phyloP scores from a whole-genome alignment of 805 yeast species.

The Nadsonia fulvescens region DNA sequence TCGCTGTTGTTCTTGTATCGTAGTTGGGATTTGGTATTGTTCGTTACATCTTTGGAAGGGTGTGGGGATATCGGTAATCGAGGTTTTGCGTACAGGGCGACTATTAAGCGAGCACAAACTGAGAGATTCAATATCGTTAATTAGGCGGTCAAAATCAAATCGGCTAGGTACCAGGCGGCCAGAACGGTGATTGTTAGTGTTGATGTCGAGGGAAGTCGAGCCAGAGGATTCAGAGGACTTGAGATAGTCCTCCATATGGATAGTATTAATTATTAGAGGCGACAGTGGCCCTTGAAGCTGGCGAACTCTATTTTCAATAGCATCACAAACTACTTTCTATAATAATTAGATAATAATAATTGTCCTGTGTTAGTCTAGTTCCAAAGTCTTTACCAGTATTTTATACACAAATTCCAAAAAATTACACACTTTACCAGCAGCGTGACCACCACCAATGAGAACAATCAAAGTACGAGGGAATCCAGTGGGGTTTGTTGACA shows the following conservation, averaged over 20 bases:
- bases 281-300: no score
- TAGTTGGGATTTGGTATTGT: slow-evolving; percentile 1
- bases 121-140: slow-evolving; percentile 8
- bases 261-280: slow-evolving; percentile 13
- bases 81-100: slow-evolving; percentile 2
- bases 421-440: slow-evolving; percentile 29
- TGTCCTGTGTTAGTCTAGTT: no score
- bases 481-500: no score
- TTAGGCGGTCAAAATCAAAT: slow-evolving; percentile 19
- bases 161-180: slow-evolving; percentile 10
- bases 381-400: no score
- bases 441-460: slow-evolving; percentile 45
- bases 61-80: slow-evolving; percentile 2
- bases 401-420: no score
- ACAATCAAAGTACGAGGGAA: slow-evolving; percentile 20
- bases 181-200: slow-evolving; percentile 3
- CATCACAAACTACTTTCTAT: no score
- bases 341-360: no score
- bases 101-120: slow-evolving; percentile 1
- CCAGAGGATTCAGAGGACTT: no score
- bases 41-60: slow-evolving; percentile 18
- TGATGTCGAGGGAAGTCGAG: slow-evolving; percentile 1
- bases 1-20: no score
- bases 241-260: slow-evolving; percentile 29
- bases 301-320: slow-evolving; percentile 20